Base-by-base conservation (phyloP, 2,329 filamentous ascomycete genomes). In the Teratosphaeria gauchensis region DNA sequence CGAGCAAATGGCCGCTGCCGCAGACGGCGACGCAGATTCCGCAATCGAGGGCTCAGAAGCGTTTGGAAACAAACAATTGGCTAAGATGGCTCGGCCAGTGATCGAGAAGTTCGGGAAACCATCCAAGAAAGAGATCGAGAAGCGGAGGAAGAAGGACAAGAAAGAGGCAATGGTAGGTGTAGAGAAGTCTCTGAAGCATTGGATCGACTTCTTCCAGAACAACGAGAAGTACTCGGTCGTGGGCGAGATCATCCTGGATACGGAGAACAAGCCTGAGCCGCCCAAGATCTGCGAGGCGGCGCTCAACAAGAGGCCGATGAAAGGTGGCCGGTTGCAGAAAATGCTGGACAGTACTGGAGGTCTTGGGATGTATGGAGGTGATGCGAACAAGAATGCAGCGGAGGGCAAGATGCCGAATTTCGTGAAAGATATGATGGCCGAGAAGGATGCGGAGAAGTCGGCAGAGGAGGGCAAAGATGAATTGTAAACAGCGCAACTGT, bases 161-260 rank as follows among this genome's bases (percentile, higher is more conserved):
- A 52, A 57, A 9, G 67, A 67, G 59, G 92, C 96, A 76, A 66
- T 78, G 54, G 77, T 78, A 55, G 76, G 79, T 54, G 92, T 91
- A 11, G 77, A 77, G 72, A 75, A 80, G 64, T 81, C 83, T 71
- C 85, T 89, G 3, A 73, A 82, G 60, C 82, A 85, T 35, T 83
- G 84, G 35, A 77, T 96, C 58, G 77, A 81, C 70, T 69, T 69
- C 51, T 69, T 69, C 38, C 52, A 24, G 32, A 54, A 55, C 4
- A 66, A 65, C 53, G 61, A 52, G 11, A 69, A 69, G 62, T 69
- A 69, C 35, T 56, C 57, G 56, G 57, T 58, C 14, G 67, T 66
- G 4, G 68, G 68, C 4, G 58, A 52, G 19, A 65, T 69, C 32
- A 58, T 65, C 19, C 55, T 58, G 42, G 64, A 64, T 54, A 64